Percentiles rank a stretch among this genome's conserved stretches.
Conservation (phyloP, 495 filamentous ascomycete genomes). For the Endocarpon pusillum region DNA sequence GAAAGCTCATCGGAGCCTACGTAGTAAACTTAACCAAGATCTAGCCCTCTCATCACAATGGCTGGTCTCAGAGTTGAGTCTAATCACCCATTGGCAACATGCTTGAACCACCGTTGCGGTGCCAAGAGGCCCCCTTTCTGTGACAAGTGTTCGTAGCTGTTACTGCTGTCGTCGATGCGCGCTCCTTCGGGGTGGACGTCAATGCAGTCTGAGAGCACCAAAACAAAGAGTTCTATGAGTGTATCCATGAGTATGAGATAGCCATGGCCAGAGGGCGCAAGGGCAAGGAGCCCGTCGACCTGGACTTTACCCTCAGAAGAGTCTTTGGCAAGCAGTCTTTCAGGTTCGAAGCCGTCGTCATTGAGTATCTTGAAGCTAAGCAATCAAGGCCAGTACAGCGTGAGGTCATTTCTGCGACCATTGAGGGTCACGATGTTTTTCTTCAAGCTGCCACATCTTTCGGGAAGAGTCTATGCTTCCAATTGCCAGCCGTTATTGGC, state of each 20-base stretch:
- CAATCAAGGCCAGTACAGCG: conserved; percentile 57
- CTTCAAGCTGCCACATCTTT: conserved; percentile 93
- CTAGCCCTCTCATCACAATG: no score
- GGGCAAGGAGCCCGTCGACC: conserved; percentile 29
- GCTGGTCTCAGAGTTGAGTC: no score
- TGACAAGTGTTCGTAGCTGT: no score
- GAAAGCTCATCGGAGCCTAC: no score
- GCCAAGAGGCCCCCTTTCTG: no score
- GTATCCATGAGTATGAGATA: neutral
- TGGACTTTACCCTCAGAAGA: conserved; percentile 69
- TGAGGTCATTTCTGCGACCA: conserved; percentile 66
- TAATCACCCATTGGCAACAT: no score
- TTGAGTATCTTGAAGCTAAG: no score
- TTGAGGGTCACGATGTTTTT: conserved; percentile 81
- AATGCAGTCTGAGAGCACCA: neutral
- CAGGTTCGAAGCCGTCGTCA: conserved; percentile 40
- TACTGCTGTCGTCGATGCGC: no score
- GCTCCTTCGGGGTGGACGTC: no score
- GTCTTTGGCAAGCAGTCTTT: conserved; percentile 67
- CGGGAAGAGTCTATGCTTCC: conserved; percentile 89
- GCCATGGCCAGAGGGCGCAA: neutral
- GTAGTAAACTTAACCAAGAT: no score
- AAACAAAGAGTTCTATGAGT: neutral
- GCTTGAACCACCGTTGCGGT: no score
- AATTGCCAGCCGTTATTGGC: conserved; percentile 76